These are phyloP conservation scores for Sporothrix brasiliensis DNA, from an alignment of 2,329 filamentous ascomycete genomes.

Conservation along the genomic window DNA sequence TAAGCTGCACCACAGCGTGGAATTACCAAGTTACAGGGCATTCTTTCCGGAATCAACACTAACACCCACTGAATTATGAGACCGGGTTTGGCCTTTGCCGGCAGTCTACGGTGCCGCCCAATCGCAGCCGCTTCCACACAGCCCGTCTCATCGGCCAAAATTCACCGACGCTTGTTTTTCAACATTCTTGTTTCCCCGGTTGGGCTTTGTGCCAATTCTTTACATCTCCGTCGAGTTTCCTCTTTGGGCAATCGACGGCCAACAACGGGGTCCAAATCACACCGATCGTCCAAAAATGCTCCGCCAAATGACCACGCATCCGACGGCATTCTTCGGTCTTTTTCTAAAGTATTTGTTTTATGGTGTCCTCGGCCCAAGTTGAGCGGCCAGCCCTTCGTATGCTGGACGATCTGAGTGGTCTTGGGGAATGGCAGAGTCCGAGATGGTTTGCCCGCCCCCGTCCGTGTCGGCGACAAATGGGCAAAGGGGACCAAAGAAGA, in stretches of 20 bases:
- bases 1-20: too few species aligned
- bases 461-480: not conserved
- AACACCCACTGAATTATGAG: too few species aligned
- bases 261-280: not conserved
- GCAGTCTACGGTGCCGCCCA: not conserved
- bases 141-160: conserved; percentile 16
- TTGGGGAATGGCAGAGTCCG: not conserved
- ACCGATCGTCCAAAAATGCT: not conserved
- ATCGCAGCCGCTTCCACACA: not conserved
- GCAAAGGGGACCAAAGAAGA: not conserved
- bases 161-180: conserved; percentile 24
- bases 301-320: not conserved
- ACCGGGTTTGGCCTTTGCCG: too few species aligned
- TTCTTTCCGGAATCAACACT: too few species aligned
- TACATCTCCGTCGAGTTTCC: not conserved
- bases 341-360: not conserved
- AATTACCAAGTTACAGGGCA: too few species aligned
- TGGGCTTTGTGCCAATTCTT: not conserved
- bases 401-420: not conserved
- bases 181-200: not conserved
- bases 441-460: not conserved
- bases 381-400: not conserved
- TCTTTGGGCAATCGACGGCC: not conserved
- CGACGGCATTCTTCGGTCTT: not conserved
- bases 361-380: conserved; percentile 1